These are phyloP conservation scores for Capsicum pubescens DNA, from an alignment of 257 asterid genomes.

Conservation along the genomic window DNA sequence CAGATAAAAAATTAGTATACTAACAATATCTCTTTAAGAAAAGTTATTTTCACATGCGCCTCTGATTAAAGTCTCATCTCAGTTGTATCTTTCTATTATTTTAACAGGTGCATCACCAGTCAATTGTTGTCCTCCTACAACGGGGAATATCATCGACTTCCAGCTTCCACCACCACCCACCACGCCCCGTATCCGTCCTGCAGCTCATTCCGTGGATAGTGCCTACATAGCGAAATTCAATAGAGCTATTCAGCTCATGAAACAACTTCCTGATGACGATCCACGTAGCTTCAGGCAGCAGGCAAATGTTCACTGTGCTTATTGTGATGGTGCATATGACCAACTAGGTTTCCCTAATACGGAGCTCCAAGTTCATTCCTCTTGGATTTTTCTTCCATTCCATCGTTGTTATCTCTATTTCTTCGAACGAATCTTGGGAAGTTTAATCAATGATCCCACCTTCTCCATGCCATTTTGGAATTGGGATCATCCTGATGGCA, in stretches of 20 bases:
- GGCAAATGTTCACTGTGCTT: slow-evolving; percentile 85
- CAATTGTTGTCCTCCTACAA: slow-evolving; percentile 77
- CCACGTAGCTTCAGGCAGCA: slow-evolving; percentile 84
- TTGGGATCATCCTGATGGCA: slow-evolving; percentile 75
- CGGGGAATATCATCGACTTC: slow-evolving; percentile 50
- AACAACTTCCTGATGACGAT: slow-evolving; percentile 74
- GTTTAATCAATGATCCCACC: slow-evolving; percentile 66
- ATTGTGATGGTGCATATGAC: slow-evolving; percentile 83
- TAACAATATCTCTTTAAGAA: not conserved
- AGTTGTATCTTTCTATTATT: too few species aligned
- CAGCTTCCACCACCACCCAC: slow-evolving; percentile 50
- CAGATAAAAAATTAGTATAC: too few species aligned
- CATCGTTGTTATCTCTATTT: slow-evolving; percentile 75
- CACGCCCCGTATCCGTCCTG: slow-evolving; percentile 63
- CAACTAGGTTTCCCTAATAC: slow-evolving; percentile 75
- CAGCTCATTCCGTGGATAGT: slow-evolving; percentile 64
- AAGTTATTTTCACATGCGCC: not conserved
- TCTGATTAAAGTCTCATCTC: not conserved
- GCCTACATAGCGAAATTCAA: slow-evolving; percentile 62
- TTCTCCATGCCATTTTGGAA: slow-evolving; percentile 86
- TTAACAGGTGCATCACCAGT: slow-evolving; percentile 53
- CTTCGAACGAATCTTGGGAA: slow-evolving; percentile 70
- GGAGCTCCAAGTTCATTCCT: slow-evolving; percentile 79
- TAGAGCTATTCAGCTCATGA: slow-evolving; percentile 66
- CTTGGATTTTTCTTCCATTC: slow-evolving; percentile 80